Conservation (phyloP, 2,329 filamentous ascomycete species). For the Fusarium cyanostomum region DNA sequence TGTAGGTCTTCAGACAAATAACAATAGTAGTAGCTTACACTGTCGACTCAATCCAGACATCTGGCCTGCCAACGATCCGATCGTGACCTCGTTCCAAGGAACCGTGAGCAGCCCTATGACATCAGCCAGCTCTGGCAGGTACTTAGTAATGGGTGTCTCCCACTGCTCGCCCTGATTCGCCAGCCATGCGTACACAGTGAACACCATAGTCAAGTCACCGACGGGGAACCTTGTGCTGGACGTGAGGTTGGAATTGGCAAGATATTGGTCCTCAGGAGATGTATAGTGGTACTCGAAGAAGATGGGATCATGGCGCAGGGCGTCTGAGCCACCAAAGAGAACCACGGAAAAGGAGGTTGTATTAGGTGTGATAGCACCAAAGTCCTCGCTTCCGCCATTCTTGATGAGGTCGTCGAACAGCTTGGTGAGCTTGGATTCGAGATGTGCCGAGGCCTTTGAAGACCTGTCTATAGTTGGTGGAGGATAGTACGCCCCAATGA, state of each 20-base stretch:
- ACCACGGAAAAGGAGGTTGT: constrained; percentile 34
- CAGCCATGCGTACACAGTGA: constrained; percentile 49
- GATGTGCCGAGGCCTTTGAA: not conserved
- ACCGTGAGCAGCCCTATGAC: not conserved
- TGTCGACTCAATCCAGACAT: constrained; percentile 33
- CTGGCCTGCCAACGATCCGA: constrained; percentile 34
- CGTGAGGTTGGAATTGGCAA: constrained; percentile 25
- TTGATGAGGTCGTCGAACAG: constrained; percentile 27
- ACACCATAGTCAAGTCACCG: constrained; percentile 46
- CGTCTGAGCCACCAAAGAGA: constrained; percentile 27
- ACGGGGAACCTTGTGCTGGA: constrained; percentile 40
- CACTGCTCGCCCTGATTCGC: constrained; percentile 42
- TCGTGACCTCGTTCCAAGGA: constrained; percentile 29
- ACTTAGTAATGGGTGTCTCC: constrained; percentile 43
- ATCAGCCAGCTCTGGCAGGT: constrained; percentile 39
- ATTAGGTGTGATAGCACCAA: constrained; percentile 23
- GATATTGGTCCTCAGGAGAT: constrained; percentile 15
- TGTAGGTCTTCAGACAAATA: accelerated
- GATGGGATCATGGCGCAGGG: constrained; percentile 7
- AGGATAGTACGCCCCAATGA: constrained; percentile 36
- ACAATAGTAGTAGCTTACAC: constrained; percentile 12
- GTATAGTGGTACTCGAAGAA: constrained; percentile 39
- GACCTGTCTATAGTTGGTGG: constrained; percentile 19
- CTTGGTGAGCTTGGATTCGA: constrained; percentile 9
- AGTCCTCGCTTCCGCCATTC: constrained; percentile 26